Evolutionary conservation across 495 filamentous ascomycete genomes (phyloP).

Genomic region (Penicillium egyptiacum): DNA sequence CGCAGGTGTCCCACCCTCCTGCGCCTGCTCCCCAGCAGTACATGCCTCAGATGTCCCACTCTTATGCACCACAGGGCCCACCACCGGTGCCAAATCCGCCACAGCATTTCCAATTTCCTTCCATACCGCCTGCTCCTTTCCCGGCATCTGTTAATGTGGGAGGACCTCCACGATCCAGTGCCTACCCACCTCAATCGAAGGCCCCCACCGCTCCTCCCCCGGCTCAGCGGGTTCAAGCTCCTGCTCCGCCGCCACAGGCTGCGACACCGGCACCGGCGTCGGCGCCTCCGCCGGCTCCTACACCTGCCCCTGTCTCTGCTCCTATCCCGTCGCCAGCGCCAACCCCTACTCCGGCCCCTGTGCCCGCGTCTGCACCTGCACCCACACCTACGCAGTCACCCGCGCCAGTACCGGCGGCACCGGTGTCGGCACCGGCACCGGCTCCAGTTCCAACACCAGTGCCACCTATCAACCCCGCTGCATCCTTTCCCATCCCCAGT

Average conservation of each 20-base stretch:
- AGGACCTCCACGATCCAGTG: slow-evolving; percentile 25
- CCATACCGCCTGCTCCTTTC: slow-evolving; percentile 39
- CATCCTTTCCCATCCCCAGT: slow-evolving; percentile 43
- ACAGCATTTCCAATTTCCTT: slow-evolving; percentile 47
- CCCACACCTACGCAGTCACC: slow-evolving; percentile 3
- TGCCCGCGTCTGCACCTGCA: slow-evolving; percentile 14
- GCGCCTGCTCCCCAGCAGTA: slow-evolving; percentile 42
- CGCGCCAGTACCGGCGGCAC: slow-evolving; percentile 15
- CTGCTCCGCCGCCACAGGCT: slow-evolving; percentile 15
- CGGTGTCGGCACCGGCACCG: slow-evolving; percentile 15
- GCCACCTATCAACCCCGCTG: slow-evolving; percentile 20
- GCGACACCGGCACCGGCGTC: slow-evolving; percentile 13
- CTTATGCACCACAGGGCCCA: slow-evolving; percentile 36
- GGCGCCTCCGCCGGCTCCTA: slow-evolving; percentile 22
- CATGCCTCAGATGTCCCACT: slow-evolving; percentile 41
- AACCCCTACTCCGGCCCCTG: slow-evolving; percentile 14
- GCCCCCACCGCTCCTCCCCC: slow-evolving; percentile 13
- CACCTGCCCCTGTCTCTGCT: slow-evolving; percentile 20
- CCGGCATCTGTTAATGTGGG: slow-evolving; percentile 19
- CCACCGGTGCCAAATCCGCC: slow-evolving; percentile 37
- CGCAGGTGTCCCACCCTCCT: slow-evolving; percentile 38
- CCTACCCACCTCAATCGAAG: slow-evolving; percentile 21
- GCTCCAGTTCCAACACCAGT: slow-evolving; percentile 14
- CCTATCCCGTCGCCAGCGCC: slow-evolving; percentile 25
- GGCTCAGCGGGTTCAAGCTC: slow-evolving; percentile 18